phyloP scores from a whole-genome alignment of 2,329 filamentous ascomycete species.

The Fusarium acutatum region DNA sequence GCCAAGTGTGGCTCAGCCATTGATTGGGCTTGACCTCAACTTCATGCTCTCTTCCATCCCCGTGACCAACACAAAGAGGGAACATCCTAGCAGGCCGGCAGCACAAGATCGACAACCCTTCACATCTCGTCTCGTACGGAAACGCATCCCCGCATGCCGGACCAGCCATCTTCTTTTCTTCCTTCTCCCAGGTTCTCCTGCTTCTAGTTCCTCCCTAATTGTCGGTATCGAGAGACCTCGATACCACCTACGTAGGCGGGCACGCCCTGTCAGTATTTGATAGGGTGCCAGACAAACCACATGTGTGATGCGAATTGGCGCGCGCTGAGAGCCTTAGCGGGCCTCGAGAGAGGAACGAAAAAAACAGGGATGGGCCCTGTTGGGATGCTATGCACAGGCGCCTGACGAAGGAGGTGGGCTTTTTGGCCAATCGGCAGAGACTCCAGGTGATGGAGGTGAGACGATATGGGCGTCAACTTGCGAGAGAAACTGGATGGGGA shows the following conservation, averaged over 20 bases:
- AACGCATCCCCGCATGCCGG: neutral
- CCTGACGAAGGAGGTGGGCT: constrained; percentile 27
- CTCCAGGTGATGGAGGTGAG: constrained; percentile 33
- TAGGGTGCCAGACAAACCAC: constrained; percentile 39
- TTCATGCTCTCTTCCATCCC: constrained; percentile 3
- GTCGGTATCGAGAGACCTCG: neutral
- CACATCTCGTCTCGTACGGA: constrained; percentile 7
- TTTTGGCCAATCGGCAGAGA: constrained; percentile 33
- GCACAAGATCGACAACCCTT: constrained; percentile 16
- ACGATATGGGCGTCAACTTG: constrained; percentile 31
- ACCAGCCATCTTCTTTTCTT: constrained; percentile 27
- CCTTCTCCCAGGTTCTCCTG: constrained; percentile 12
- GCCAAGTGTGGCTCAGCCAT: constrained; percentile 17
- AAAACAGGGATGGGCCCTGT: constrained; percentile 28
- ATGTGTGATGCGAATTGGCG: constrained; percentile 37
- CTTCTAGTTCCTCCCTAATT: neutral
- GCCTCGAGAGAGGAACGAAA: neutral
- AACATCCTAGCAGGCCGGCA: constrained; percentile 19
- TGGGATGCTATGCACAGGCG: constrained; percentile 37
- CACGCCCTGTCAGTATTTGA: constrained; percentile 37
- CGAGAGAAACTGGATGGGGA: neutral
- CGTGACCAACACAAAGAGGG: neutral
- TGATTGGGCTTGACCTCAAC: neutral
- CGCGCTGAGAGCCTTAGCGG: constrained; percentile 16
- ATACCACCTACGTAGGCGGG: neutral